A percentile compares a stretch with the other conserved stretches of the same genome.
These are phyloP conservation scores for Dictyostelium intermedium DNA, from an alignment of 78 protist genomes.

Conservation along the genomic window DNA sequence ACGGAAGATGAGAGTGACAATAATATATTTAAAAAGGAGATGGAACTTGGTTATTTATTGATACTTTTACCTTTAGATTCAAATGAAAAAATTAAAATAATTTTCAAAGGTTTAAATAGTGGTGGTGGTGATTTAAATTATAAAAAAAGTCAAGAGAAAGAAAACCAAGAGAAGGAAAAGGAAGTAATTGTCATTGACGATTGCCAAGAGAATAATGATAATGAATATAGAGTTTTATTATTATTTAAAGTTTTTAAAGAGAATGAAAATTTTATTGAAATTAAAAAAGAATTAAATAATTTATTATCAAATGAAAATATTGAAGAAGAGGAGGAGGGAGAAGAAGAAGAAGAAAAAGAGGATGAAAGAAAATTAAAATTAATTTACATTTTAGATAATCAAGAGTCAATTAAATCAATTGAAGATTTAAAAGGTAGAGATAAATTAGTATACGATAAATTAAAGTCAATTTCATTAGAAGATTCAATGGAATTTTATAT, in stretches of 20 bases:
- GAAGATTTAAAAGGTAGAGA: conserved; percentile 1
- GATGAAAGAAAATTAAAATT: neutral
- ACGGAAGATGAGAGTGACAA: neutral
- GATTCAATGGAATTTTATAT: neutral
- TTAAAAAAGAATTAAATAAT: neutral
- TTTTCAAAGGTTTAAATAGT: neutral
- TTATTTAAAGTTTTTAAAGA: neutral
- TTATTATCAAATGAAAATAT: neutral
- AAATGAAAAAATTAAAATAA: neutral
- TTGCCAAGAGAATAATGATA: neutral
- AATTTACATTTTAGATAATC: neutral
- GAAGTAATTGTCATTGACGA: neutral
- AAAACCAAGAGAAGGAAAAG: neutral
- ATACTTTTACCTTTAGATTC: neutral
- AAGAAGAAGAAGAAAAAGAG: neutral
- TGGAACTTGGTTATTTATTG: neutral
- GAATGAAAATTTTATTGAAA: neutral
- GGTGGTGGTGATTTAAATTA: neutral
- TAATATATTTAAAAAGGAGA: neutral
- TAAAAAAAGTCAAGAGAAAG: neutral
- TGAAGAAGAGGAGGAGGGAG: neutral
- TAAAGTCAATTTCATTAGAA: neutral
- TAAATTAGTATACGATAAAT: neutral
- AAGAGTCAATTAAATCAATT: neutral
- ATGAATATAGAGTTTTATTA: neutral